These are phyloP conservation scores for Iodosphaeria phyllophila DNA, from an alignment of 2,329 filamentous ascomycete genomes.

Conservation along the genomic window DNA sequence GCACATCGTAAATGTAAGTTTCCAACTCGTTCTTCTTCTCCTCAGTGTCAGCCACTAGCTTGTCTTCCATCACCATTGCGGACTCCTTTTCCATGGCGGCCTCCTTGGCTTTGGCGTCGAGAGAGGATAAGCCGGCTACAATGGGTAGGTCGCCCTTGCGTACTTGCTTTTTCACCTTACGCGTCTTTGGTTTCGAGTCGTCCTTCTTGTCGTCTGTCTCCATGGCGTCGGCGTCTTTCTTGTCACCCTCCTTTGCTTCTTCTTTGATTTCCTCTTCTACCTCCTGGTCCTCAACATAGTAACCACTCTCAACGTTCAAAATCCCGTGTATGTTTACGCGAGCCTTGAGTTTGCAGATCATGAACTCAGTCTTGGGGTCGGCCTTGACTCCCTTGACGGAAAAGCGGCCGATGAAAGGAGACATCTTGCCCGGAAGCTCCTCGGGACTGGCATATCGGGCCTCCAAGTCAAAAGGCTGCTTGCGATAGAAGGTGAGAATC, in stretches of 20 bases:
- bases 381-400: conserved; percentile 96
- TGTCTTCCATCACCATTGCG: conserved; percentile 93
- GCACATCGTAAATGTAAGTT: conserved; percentile 90
- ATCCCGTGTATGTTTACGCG: conserved; percentile 92
- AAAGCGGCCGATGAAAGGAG: conserved; percentile 93
- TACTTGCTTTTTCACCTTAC: conserved; percentile 98
- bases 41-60: conserved; percentile 93
- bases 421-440: conserved; percentile 68
- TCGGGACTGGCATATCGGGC: conserved; percentile 84
- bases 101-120: conserved; percentile 51
- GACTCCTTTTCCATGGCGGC: conserved; percentile 64
- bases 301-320: conserved; percentile 88
- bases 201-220: conserved; percentile 56
- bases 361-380: conserved; percentile 86
- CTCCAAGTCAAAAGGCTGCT: conserved; percentile 92
- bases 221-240: conserved; percentile 66
- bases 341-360: conserved; percentile 99
- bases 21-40: conserved; percentile 99
- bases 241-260: conserved; percentile 35
- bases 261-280: conserved; percentile 83
- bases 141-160: conserved; percentile 92
- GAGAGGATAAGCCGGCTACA: conserved; percentile 60
- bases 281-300: conserved; percentile 96
- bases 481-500: conserved; percentile 97
- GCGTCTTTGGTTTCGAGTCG: conserved; percentile 50